Base-by-base conservation (phyloP, 768 basidiomycete genomes). In the Agaricus bisporus region DNA sequence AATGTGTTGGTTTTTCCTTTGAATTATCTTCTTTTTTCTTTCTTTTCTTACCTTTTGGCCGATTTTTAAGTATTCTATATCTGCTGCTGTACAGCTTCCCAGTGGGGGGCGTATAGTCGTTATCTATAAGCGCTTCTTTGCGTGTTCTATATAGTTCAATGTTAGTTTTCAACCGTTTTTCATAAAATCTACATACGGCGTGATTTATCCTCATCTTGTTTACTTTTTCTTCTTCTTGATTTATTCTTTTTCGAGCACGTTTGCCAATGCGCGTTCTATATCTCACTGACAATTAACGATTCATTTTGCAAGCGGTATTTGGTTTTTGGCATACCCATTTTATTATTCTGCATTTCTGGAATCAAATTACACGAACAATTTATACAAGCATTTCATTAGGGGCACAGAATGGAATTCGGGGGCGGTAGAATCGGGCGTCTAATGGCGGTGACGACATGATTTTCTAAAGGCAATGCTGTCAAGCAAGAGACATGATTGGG, bases 171-270 rank as follows among this genome's bases (percentile, higher is more conserved):
- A 22, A 22, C 22, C 22, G 22, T 22, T 22, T 22, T 22, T 22
- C 1, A 2, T 2, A 22, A 22, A 22, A 2, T 22, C 4, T 22
- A 17, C 10, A 29, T 9, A 35, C 22, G 5, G 17, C 22, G 26
- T 41, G 1, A 15, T 26, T 18, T 17, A n/a, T n/a, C 14, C 9
- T 28, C 20, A 25, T 25, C 20, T 26, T 25, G 26, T 38, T 25
- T 49, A n/a, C 41, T 26, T 26, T 18, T 26, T 36, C n/a, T n/a
- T n/a, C n/a, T 41, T 51, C 50, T 51, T 51, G 50, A 51, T 51
- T 44, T 51, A 44, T 39, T 51, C 43, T 28, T 51, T 51, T 28
- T 22, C 50, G n/a, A 35, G 41, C 50, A 36, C 41, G 18, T 43
- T 36, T 35, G n/a, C 26, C 25, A 20, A 17, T 43, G 29, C 41